These are phyloP conservation scores for Nicotiana rustica DNA, from an alignment of 305 asterid genomes.

Conservation along the genomic window DNA sequence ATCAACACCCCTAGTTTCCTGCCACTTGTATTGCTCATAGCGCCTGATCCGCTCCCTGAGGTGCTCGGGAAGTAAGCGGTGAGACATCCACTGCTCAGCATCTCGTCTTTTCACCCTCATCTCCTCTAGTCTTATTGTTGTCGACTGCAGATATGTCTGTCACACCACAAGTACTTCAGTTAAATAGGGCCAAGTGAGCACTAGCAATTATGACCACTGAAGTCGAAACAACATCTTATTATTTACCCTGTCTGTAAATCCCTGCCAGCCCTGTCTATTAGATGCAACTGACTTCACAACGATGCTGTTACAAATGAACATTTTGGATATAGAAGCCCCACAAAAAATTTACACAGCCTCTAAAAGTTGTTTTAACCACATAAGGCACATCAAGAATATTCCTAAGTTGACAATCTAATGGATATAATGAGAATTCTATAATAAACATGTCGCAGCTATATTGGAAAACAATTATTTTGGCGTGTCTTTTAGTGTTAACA, in stretches of 20 bases:
- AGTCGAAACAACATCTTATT: slow-evolving; percentile 13
- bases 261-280: neutral
- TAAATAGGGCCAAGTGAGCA: neutral
- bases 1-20: slow-evolving; percentile 92
- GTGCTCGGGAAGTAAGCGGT: slow-evolving; percentile 82
- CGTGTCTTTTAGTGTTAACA: neutral
- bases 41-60: slow-evolving; percentile 78
- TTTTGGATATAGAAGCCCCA: neutral
- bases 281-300: slow-evolving; percentile 8
- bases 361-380: slow-evolving; percentile 2
- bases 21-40: slow-evolving; percentile 92
- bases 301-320: neutral
- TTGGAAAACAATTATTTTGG: slow-evolving; percentile 16
- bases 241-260: slow-evolving; percentile 11
- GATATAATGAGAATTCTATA: neutral
- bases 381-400: slow-evolving; percentile 2
- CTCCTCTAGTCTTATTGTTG: slow-evolving; percentile 85
- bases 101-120: slow-evolving; percentile 95
- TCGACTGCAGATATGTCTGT: slow-evolving; percentile 94
- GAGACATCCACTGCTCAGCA: slow-evolving; percentile 96
- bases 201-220: neutral
- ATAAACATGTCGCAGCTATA: neutral
- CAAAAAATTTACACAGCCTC: neutral
- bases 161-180: slow-evolving; percentile 40
- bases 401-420: neutral